Evolutionary conservation across 225 moss, liverwort and hornwort genomes (phyloP), one percentile per base, ranked within the genome.

Genomic region (Takakia lepidozioides): DNA sequence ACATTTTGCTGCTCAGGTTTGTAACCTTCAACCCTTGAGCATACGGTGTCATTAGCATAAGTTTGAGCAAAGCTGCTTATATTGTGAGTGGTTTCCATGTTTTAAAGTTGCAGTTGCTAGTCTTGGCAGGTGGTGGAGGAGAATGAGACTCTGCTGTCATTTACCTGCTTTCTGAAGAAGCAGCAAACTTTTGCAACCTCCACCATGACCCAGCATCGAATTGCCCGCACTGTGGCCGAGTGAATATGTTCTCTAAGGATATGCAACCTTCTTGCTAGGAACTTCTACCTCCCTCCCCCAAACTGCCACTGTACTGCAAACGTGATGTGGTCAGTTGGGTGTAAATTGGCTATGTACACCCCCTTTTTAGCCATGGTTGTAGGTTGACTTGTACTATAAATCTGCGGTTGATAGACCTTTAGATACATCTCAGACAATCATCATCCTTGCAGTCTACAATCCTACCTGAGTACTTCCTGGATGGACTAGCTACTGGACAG

Each of bases 1-100:
- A 46, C 91, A 98, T 49, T 98, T 98, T 43, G 98, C 98, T 24
- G 91, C 87, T 10, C 98, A 98, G 83, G 86, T 83, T 66, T 53
- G 38, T 13, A 6, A 8, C 14, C 2, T 9, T 18, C 1, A 3
- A 10, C 29, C 18, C 15, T 30, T 39, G 53, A 19, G 3, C 7
- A 18, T 42, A 27, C 19, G 11, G 32, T 32, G 32, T 0, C 32
- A 6, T 32, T 32, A 0, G 32, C 7, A 7, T 32, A 6, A 6
- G 32, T 11, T 32, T 32, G 7, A 11, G 32, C 8, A 7, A 32
- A 32, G 32, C 10, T 27, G 26, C 26, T 22, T 26, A 48, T 19
- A 11, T 22, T 48, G 23, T 19, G 24, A 48, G 7, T 32, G 32
- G 8, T 32, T 11, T 11, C 11, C 32, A 32, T 25, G 19, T 26